Percentiles rank a stretch among this genome's conserved stretches.
Evolutionary conservation across 1,284 basidiomycete genomes (phyloP).

Genomic region (Pholiota adiposa): DNA sequence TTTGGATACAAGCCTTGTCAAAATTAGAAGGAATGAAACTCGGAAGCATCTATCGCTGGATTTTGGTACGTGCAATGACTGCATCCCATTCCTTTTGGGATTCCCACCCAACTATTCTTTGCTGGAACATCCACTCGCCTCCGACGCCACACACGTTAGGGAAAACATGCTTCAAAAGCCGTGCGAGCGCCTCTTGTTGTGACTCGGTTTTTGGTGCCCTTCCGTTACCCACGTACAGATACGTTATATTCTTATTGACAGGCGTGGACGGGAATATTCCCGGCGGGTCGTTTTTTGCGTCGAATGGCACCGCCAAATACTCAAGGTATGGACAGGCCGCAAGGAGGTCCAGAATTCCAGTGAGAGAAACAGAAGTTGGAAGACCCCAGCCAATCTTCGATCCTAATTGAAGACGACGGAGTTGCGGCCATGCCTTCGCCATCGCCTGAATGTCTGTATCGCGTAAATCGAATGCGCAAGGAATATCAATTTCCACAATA

Average conservation of each 20-base stretch:
- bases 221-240: slow-evolving; percentile 16
- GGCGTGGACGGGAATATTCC: neutral
- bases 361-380: slow-evolving; percentile 6
- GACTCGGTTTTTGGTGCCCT: neutral
- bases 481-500: slow-evolving; percentile 12
- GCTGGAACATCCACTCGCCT: slow-evolving; percentile 2
- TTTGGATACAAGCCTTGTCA: neutral
- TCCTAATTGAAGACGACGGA: slow-evolving; percentile 15
- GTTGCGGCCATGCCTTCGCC: slow-evolving; percentile 17
- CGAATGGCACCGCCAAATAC: slow-evolving; percentile 13
- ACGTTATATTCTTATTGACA: slow-evolving; percentile 13
- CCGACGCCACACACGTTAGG: slow-evolving; percentile 10
- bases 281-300: slow-evolving; percentile 1
- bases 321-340: slow-evolving; percentile 11
- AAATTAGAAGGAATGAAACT: too few relatives aligned
- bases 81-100: neutral
- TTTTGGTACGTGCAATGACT: neutral
- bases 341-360: slow-evolving; percentile 14
- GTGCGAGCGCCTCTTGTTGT: neutral
- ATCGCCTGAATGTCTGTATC: slow-evolving; percentile 13
- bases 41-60: too few relatives aligned
- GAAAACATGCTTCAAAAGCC: neutral
- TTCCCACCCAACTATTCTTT: neutral
- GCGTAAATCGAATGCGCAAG: slow-evolving; percentile 8
- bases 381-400: slow-evolving; percentile 8